These are phyloP conservation scores for Phanerochaete carnosa DNA, from an alignment of 768 basidiomycete genomes.

Conservation along the genomic window DNA sequence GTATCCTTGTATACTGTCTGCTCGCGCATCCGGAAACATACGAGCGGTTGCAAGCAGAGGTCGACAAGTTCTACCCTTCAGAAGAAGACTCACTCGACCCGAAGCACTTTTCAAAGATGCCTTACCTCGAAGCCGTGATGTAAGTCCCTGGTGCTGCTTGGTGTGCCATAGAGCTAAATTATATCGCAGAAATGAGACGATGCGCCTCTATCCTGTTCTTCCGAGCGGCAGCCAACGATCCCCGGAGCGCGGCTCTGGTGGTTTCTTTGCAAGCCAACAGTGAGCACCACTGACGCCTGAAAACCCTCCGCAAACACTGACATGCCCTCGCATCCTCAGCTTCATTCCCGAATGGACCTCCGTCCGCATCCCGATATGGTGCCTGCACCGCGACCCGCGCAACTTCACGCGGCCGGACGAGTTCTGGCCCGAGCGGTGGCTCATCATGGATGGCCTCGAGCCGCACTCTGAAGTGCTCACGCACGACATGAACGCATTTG, in stretches of 20 bases:
- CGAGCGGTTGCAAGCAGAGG: slow-evolving; percentile 35
- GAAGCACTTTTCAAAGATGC: slow-evolving; percentile 14
- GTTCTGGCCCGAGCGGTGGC: slow-evolving; percentile 43
- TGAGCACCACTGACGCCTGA: background rate
- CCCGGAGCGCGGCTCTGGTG: slow-evolving; percentile 21
- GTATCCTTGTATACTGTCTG: slow-evolving; percentile 33
- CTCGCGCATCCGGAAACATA: slow-evolving; percentile 30
- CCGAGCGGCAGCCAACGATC: slow-evolving; percentile 37
- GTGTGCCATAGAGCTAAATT: background rate
- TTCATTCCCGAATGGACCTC: slow-evolving; percentile 16
- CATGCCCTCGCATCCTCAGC: slow-evolving; percentile 1
- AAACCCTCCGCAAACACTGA: background rate
- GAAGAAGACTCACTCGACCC: slow-evolving; percentile 25
- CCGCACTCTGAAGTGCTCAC: too few relatives aligned
- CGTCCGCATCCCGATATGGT: slow-evolving; percentile 33
- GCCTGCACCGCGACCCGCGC: slow-evolving; percentile 39
- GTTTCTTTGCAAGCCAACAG: background rate
- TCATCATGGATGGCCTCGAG: too few relatives aligned
- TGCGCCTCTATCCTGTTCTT: slow-evolving; percentile 42
- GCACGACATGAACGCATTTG: slow-evolving; percentile 31
- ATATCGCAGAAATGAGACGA: slow-evolving; percentile 36
- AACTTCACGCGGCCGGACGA: slow-evolving; percentile 39
- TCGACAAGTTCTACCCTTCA: slow-evolving; percentile 36
- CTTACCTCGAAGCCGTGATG: slow-evolving; percentile 23
- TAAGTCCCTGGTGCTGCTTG: background rate